Conservation (phyloP, 2,329 filamentous ascomycete species). For the Aspergillus floridensis region DNA sequence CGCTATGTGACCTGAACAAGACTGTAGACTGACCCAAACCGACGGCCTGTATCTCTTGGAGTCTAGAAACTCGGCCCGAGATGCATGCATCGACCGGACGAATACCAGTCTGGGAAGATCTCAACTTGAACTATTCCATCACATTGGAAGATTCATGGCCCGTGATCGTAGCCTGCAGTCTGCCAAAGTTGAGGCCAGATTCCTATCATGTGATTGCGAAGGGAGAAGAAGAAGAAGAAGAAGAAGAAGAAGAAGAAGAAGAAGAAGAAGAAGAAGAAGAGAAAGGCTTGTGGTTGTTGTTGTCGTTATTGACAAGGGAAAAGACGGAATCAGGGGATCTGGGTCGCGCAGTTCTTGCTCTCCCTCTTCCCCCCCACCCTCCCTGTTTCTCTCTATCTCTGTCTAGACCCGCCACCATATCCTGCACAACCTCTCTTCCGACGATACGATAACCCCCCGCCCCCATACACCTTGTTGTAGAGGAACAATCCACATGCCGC, state of each 20-base stretch:
- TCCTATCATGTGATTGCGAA: not conserved
- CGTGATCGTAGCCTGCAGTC: not conserved
- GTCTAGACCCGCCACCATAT: not conserved
- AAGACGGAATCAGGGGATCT: not conserved
- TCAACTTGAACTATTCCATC: not conserved
- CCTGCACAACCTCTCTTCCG: not conserved
- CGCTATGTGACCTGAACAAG: not conserved
- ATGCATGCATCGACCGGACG: not conserved
- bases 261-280: too few species aligned
- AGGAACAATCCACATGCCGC: slow-evolving; percentile 1
- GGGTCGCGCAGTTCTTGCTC: not conserved
- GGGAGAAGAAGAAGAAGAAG: not conserved
- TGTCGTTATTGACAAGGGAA: not conserved
- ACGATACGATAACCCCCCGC: slow-evolving; percentile 5
- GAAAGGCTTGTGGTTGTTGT: too few species aligned
- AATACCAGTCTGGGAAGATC: not conserved
- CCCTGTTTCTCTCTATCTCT: not conserved
- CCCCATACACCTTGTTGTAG: not conserved
- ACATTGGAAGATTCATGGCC: not conserved
- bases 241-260: too few species aligned
- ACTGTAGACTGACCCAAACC: not conserved
- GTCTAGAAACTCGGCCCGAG: not conserved
- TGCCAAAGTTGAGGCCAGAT: not conserved
- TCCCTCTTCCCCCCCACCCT: too few species aligned
- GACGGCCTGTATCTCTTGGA: not conserved